Base-by-base conservation (phyloP, 495 filamentous ascomycete genomes). In the Lepraria neglecta region DNA sequence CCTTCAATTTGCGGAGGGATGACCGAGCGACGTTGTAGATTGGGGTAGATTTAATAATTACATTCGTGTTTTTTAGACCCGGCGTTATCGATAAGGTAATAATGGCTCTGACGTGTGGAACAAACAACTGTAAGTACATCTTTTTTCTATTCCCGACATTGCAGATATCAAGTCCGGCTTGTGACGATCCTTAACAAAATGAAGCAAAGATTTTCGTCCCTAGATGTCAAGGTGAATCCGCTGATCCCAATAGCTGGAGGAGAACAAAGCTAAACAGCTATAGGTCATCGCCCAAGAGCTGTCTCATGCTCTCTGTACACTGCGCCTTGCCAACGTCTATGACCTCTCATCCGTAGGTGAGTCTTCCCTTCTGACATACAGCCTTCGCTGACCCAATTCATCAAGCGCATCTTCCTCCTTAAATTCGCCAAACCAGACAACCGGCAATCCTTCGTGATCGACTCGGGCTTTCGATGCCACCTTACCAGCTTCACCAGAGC, bases 141-240 rank as follows among this genome's bases (percentile, higher is more conserved):
- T 57, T 17, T 45, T 57, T 31, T 45, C 14, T 2, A 9, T 21
- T 17, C n/a, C 19, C 19, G 40, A 30, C 1, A 19, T 17, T 35
- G 3, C n/a, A 27, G 15, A 3, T 11, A 5, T n/a, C 5, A 5
- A 15, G 9, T 31, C 7, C 6, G 30, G 3, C 30, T 35, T 19
- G 50, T 19, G 11, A 9, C 15, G 4, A 6, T 33, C n/a, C 14
- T 24, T 47, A 44, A 33, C 44, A 24, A 15, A 17, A 98, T 98
- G 94, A 98, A 98, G 81, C 94, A 97, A 71, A 82, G 94, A 73
- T 97, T 96, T 77, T 97, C 92, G 15, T 96, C 91, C 3, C 75
- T 96, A 53, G 92, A 96, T 72, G 89, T 96, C 64, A 87, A 89
- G 80, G 89, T 89, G 77, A 11, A 38, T 38, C 19, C 45, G 17